phyloP scores from a whole-genome alignment of 331 rosid genomes.

The Malus hybrid region DNA sequence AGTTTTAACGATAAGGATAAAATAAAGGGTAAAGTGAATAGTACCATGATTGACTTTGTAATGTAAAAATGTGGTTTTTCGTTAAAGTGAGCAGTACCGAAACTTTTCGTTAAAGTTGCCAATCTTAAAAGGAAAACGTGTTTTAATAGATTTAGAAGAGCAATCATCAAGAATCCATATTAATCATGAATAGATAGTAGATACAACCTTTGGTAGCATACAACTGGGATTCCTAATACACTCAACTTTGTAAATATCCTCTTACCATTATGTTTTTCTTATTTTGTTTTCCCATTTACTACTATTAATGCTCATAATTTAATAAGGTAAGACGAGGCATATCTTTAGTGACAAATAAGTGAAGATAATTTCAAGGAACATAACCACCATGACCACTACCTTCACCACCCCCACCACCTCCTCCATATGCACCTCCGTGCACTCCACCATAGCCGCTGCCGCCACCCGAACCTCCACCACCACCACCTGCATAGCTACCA shows the following conservation, averaged over 20 bases:
- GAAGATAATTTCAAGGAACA: slow-evolving; percentile 7
- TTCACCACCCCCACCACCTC: not conserved
- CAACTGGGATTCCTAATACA: not conserved
- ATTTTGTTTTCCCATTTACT: not conserved
- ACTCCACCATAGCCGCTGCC: not conserved
- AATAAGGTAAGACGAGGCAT: not conserved
- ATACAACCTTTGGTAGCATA: not conserved
- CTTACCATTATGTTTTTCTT: not conserved
- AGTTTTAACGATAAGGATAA: no score
- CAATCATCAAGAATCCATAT: not conserved
- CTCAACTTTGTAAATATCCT: not conserved
- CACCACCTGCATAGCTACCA: not conserved
- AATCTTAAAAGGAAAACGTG: no score
- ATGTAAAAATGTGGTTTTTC: no score
- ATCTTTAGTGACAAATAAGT: not conserved
- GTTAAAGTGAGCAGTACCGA: no score
- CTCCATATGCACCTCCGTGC: slow-evolving; percentile 6
- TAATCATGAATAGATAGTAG: not conserved
- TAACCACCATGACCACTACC: slow-evolving; percentile 11
- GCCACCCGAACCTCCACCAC: slow-evolving; percentile 3
- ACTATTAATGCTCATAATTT: not conserved
- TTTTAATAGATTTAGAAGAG: no score
- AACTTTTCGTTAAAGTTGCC: no score
- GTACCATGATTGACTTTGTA: no score
- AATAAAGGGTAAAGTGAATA: no score